Conservation (phyloP, 2,329 filamentous ascomycete species). For the Pyrenophora seminiperda region DNA sequence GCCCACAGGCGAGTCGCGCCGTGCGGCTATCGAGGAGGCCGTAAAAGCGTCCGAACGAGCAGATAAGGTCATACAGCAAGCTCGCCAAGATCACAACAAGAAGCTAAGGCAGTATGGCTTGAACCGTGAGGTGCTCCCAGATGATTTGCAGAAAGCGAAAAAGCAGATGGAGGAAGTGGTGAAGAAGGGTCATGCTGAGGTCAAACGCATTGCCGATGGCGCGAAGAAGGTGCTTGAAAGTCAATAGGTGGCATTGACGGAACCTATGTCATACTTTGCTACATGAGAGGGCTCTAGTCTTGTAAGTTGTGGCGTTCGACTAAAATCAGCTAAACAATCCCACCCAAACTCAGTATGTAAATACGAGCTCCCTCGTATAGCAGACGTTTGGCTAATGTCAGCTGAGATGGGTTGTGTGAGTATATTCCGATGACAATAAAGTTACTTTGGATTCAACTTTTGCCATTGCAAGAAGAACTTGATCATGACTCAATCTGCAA, state of each 20-base stretch:
- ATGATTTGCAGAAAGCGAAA: constrained; percentile 57
- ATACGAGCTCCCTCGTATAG: too few relatives aligned
- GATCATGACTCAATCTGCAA: too few relatives aligned
- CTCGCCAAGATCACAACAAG: constrained; percentile 56
- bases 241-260: constrained; percentile 21
- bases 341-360: too few relatives aligned
- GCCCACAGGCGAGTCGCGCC: constrained; percentile 61
- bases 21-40: constrained; percentile 48
- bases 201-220: constrained; percentile 56
- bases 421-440: too few relatives aligned
- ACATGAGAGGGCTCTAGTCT: neutral
- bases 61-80: constrained; percentile 49
- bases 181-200: constrained; percentile 54
- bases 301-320: too few relatives aligned
- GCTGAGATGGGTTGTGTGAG: too few relatives aligned
- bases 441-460: too few relatives aligned
- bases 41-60: constrained; percentile 52
- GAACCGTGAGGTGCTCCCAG: constrained; percentile 51
- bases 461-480: too few relatives aligned
- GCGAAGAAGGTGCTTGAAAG: constrained; percentile 55
- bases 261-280: neutral
- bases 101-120: constrained; percentile 53
- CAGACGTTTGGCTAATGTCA: too few relatives aligned
- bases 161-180: constrained; percentile 58
- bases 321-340: too few relatives aligned